phyloP scores from a whole-genome alignment of 805 yeast species.

The Hanseniaspora pseudoguilliermondii region DNA sequence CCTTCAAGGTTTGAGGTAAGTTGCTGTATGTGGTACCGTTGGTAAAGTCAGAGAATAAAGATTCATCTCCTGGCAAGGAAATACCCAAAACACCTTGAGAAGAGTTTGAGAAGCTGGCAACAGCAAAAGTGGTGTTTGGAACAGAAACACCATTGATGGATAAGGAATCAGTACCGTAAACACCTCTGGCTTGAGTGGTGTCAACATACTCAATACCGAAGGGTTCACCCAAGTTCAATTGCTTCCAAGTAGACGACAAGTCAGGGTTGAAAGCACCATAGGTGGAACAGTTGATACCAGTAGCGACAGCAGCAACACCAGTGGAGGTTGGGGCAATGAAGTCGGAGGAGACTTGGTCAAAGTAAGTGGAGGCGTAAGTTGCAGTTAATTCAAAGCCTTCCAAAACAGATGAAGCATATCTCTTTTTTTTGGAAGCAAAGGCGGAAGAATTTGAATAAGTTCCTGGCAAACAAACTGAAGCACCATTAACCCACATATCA shows the following conservation, averaged over 20 bases:
- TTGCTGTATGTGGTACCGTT: slow-evolving; percentile 37
- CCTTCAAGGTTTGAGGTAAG: slow-evolving; percentile 43
- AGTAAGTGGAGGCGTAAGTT: slow-evolving; percentile 11
- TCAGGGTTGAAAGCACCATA: slow-evolving; percentile 31
- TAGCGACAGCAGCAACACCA: background rate
- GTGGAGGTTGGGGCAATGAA: background rate
- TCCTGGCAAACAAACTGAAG: slow-evolving; percentile 30
- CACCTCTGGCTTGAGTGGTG: slow-evolving; percentile 36
- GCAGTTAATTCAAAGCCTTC: slow-evolving; percentile 13
- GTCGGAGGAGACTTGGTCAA: slow-evolving; percentile 4
- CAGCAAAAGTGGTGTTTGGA: slow-evolving; percentile 26
- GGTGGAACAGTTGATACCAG: slow-evolving; percentile 23
- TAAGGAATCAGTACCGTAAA: slow-evolving; percentile 35
- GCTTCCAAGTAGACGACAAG: slow-evolving; percentile 26
- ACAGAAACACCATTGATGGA: slow-evolving; percentile 23
- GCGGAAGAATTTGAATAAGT: slow-evolving; percentile 8
- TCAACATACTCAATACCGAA: slow-evolving; percentile 43
- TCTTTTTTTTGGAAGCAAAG: background rate
- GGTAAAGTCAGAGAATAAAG: slow-evolving; percentile 19
- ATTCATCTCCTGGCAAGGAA: slow-evolving; percentile 48
- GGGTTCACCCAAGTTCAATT: slow-evolving; percentile 22
- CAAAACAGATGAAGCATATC: slow-evolving; percentile 8
- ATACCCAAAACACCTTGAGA: slow-evolving; percentile 39
- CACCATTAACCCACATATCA: slow-evolving; percentile 52
- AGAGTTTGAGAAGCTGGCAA: slow-evolving; percentile 27